Conservation (phyloP, 257 asterid genomes). For the Coffea canephora region DNA sequence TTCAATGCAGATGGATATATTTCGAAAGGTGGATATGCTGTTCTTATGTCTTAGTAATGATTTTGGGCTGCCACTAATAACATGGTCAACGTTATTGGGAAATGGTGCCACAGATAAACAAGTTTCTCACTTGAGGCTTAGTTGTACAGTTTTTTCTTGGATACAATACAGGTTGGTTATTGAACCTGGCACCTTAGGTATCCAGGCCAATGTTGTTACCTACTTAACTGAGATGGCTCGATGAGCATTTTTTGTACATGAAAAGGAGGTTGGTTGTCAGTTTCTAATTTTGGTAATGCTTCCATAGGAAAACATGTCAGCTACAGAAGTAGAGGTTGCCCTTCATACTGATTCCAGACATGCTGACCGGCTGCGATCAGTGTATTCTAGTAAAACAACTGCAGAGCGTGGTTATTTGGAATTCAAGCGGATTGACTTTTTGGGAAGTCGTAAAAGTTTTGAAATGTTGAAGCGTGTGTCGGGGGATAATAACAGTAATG, state of each 20-base stretch:
- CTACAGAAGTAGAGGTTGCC: slow-evolving; percentile 73
- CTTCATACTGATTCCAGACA: slow-evolving; percentile 91
- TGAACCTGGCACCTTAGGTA: too few relatives aligned
- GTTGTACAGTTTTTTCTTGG: neutral
- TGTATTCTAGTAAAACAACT: slow-evolving; percentile 54
- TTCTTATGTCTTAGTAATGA: neutral
- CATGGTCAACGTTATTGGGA: neutral
- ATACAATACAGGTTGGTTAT: too few relatives aligned
- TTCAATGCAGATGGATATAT: neutral
- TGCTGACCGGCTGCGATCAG: slow-evolving; percentile 71
- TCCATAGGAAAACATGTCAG: slow-evolving; percentile 63
- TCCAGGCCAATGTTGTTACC: too few relatives aligned
- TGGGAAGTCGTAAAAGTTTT: slow-evolving; percentile 89
- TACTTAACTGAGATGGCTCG: too few relatives aligned
- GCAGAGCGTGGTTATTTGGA: slow-evolving; percentile 33
- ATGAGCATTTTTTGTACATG: neutral
- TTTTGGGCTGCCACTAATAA: neutral
- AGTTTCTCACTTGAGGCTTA: neutral
- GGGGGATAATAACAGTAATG: slow-evolving; percentile 67
- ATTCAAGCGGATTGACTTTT: slow-evolving; percentile 71
- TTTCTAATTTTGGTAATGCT: neutral
- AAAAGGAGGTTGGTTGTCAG: neutral
- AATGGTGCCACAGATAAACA: neutral
- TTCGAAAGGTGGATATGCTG: neutral
- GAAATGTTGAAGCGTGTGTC: slow-evolving; percentile 89